Evolutionary conservation across 192 early-diverging fungal genomes (phyloP), one percentile per base, ranked within the genome.

Genomic region (Radiomyces spectabilis): DNA sequence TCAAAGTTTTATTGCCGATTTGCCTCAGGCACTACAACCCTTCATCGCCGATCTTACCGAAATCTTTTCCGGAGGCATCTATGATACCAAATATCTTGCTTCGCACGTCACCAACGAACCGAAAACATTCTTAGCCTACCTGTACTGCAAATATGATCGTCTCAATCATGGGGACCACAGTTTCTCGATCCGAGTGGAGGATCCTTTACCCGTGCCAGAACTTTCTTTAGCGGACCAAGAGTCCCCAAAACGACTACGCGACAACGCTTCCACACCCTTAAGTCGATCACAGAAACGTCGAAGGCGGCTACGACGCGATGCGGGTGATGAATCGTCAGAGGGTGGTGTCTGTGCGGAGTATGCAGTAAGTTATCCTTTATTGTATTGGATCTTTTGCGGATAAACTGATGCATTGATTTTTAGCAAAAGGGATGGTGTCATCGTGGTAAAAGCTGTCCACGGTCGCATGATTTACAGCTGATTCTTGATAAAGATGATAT

Each of bases 31-130:
- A 4, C 63, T 96, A 40, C 63, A 69, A 33, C 73, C 75, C 0
- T 94, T 98, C 67, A 66, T 86, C 1, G 78, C 80, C 12, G 93
- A 94, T 64, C 52, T 96, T 13, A 55, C 54, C 13, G 78, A 82
- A 29, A 87, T 92, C 86, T 95, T 98, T 54, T 81, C 77, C 26
- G 91, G 76, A 25, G 94, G 94, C 1, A 75, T 96, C 16, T 88
- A 83, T 51, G 97, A 99, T 67, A 99, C 97, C 57, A 98, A 97
- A 68, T 87, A 88, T 52, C 57, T 93, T 10, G 71, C 88, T 2
- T 87, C 89, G 37, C 84, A 69, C 42, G 79, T 85, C 6, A 71
- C 73, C 0, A 55, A 73, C 22, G 90, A 93, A 55, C 67, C 66
- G 4, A 59, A 71, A 1, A 80, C 76, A 5, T 92, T 81, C 51